Percentiles rank a stretch among this genome's conserved stretches.
Conservation (phyloP, 192 early-diverging fungal species). For the Mortierella hygrophila region DNA sequence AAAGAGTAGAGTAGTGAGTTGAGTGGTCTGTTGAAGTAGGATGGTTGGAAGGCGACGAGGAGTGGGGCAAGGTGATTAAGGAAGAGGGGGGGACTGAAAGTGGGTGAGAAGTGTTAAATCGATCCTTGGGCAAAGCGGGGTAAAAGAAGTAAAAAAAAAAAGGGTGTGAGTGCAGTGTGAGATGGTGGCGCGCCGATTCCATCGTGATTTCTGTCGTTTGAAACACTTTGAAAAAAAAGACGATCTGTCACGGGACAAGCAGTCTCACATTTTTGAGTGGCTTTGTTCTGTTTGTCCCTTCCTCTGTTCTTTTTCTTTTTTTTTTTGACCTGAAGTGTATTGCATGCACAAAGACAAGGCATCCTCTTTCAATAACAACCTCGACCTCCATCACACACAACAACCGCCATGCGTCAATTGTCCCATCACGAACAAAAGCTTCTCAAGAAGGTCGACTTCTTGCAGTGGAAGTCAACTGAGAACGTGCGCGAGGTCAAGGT, state of each 20-base stretch:
- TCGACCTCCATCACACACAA: neutral
- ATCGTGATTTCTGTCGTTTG: neutral
- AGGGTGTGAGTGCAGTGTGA: neutral
- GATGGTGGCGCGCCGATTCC: neutral
- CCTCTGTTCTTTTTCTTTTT: conserved; percentile 1
- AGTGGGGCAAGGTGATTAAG: neutral
- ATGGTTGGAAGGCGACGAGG: neutral
- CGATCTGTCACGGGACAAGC: conserved; percentile 1
- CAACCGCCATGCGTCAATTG: conserved; percentile 74
- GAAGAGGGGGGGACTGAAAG: neutral
- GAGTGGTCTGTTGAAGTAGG: neutral
- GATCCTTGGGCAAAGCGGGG: conserved; percentile 6
- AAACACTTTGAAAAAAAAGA: neutral
- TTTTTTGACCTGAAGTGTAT: neutral
- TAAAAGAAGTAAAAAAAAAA: neutral
- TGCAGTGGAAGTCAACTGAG: conserved; percentile 91
- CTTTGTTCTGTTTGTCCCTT: conserved; percentile 3
- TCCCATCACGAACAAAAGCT: conserved; percentile 97
- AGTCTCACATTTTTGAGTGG: conserved; percentile 6
- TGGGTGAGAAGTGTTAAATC: neutral
- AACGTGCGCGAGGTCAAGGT: conserved; percentile 87
- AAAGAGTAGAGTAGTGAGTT: neutral
- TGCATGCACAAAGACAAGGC: neutral
- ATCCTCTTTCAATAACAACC: neutral
- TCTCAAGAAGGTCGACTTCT: conserved; percentile 94